Conservation (phyloP, 345 rosid genomes). For the Gossypium arboreum region DNA sequence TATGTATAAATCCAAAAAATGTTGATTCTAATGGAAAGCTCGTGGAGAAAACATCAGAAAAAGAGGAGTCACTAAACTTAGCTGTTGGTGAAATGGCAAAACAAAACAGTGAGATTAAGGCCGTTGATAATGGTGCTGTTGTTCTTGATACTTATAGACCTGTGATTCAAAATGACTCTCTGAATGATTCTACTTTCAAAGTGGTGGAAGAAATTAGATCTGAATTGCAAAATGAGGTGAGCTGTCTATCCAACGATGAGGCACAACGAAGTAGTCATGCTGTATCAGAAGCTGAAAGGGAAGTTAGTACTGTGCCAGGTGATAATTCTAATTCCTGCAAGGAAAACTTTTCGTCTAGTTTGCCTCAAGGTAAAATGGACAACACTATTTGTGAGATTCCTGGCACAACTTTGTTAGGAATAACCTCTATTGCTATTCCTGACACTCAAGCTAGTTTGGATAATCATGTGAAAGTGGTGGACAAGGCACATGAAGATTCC, state of each 20-base stretch:
- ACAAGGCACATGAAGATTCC: conserved; percentile 72
- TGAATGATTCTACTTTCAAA: conserved; percentile 33
- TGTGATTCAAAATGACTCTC: conserved; percentile 23
- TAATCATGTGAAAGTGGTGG: conserved; percentile 33
- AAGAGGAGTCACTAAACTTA: conserved; percentile 36
- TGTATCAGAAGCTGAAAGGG: conserved; percentile 36
- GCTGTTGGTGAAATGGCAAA: conserved; percentile 38
- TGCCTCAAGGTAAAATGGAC: conserved; percentile 32
- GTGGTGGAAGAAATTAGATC: conserved; percentile 41
- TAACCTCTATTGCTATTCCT: conserved; percentile 30
- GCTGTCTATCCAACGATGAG: conserved; percentile 30
- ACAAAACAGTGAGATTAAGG: conserved; percentile 43
- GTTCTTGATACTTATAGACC: conserved; percentile 28
- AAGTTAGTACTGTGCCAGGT: conserved; percentile 24
- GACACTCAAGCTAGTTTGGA: conserved; percentile 45
- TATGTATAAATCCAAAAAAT: conserved; percentile 34
- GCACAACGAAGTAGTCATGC: conserved; percentile 33
- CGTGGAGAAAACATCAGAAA: conserved; percentile 33
- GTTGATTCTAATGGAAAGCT: conserved; percentile 39
- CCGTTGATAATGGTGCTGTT: conserved; percentile 24
- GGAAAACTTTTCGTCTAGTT: conserved; percentile 31
- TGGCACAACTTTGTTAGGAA: conserved; percentile 18
- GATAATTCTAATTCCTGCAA: conserved; percentile 27
- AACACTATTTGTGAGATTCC: conserved; percentile 30
- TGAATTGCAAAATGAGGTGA: conserved; percentile 42